phyloP scores from a whole-genome alignment of 345 rosid species.

The Clarkia xantiana region DNA sequence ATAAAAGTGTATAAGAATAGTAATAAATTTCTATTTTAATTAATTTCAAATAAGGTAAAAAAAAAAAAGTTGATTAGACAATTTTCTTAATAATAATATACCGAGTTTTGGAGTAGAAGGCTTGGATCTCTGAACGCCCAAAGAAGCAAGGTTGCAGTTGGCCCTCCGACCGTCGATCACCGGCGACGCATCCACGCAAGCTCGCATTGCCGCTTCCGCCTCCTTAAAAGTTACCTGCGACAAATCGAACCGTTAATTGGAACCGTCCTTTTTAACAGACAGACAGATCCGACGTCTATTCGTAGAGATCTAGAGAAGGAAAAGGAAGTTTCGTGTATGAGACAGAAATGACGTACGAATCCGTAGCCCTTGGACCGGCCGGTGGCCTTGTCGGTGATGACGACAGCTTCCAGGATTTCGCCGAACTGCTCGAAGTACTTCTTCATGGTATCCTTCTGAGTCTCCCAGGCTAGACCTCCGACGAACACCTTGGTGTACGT shows the following conservation, averaged over 20 bases:
- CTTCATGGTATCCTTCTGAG: slow-evolving; percentile 73
- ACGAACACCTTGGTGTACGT: slow-evolving; percentile 75
- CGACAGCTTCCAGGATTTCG: slow-evolving; percentile 90
- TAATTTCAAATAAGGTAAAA: background rate
- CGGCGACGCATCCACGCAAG: slow-evolving; percentile 91
- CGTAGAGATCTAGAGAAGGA: background rate
- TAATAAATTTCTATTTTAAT: background rate
- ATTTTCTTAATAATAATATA: slow-evolving; percentile 9
- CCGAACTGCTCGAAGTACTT: slow-evolving; percentile 78
- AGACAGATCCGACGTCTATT: slow-evolving; percentile 5
- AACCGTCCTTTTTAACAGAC: slow-evolving; percentile 10
- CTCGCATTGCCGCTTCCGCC: slow-evolving; percentile 87
- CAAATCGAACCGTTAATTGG: no score
- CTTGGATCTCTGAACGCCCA: slow-evolving; percentile 94
- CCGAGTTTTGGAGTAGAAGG: slow-evolving; percentile 90
- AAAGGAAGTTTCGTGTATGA: background rate
- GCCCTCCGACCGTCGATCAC: slow-evolving; percentile 98
- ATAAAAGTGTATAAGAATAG: background rate
- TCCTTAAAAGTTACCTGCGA: slow-evolving; percentile 83
- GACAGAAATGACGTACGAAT: slow-evolving; percentile 53
- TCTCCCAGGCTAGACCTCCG: slow-evolving; percentile 94
- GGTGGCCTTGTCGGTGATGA: slow-evolving; percentile 81
- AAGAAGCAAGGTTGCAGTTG: slow-evolving; percentile 85
- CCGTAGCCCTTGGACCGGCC: slow-evolving; percentile 99
- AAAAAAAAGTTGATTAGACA: background rate